Base-by-base conservation (phyloP, 176 grass and related monocot genomes). In the Microstegium vimineum region DNA sequence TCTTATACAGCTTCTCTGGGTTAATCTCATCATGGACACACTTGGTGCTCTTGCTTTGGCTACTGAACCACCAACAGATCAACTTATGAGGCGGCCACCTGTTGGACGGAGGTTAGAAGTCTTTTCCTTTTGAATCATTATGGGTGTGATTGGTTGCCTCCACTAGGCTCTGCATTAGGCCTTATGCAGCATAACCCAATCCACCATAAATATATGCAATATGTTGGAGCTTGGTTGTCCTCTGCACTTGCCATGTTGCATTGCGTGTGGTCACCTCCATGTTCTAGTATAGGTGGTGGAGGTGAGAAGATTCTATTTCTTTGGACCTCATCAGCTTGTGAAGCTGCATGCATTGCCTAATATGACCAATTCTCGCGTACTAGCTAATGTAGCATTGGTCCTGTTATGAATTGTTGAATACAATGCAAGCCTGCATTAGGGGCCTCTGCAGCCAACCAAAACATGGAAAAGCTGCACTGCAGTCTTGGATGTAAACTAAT, bases 11-110 rank as follows among this genome's bases (percentile, higher is more conserved):
- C 92, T 98, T 87, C 87, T 98, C 36, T 98, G 96, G 96, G 93
- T 98, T 71, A 98, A 98, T 79, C 92, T 98, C 65, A 98, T 98
- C 20, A 98, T 98, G 96, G 96, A 98, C 80, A 98, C 96, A 40
- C 96, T 98, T 73, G 96, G 96, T 46, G 96, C 96, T 77, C 89
- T 98, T 73, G 96, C 96, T 57, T 94, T 98, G 87, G 96, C 96
- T 18, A 98, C 96, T 25, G 96, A 98, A 91, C 89, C 93, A 80
- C 96, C 96, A 52, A 95, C 93, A 10, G 90, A 98, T 74, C 73
- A 91, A 45, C 90, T 93, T 70, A 93, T 98, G 96, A 91, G 74
- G 74, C 84, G 76, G 8, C 10, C 23, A 61, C 96, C 96, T 81
- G 96, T 98, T 91, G 91, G 93, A 64, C 62, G 93, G 52, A 95